A percentile compares a stretch with the other conserved stretches of the same genome.
Evolutionary conservation across 2,329 filamentous ascomycete genomes (phyloP).

Genomic region (Myriosclerotinia scirpicola): DNA sequence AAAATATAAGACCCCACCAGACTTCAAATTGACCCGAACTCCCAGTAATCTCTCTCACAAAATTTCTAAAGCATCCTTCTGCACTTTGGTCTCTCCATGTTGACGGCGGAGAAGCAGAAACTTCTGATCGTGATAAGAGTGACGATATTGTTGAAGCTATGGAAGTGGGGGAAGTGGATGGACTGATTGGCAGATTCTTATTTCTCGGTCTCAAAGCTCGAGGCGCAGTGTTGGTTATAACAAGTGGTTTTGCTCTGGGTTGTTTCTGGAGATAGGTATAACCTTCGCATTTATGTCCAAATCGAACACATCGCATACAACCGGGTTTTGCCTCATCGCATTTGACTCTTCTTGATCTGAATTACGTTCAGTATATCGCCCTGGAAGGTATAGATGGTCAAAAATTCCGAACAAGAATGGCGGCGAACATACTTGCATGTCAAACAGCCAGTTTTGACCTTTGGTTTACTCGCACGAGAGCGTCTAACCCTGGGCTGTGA

Average conservation of each 20-base stretch:
- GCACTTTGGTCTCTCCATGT: conserved; percentile 1
- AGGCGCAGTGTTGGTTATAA: conserved; percentile 11
- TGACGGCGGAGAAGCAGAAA: conserved; percentile 1
- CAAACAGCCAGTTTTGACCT: conserved; percentile 39
- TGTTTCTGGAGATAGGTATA: conserved; percentile 30
- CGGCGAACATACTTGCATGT: conserved; percentile 39
- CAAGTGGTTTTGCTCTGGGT: neutral
- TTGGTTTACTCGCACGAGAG: conserved; percentile 38
- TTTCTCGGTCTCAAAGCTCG: conserved; percentile 7
- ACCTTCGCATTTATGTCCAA: conserved; percentile 40
- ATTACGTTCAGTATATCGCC: conserved; percentile 5
- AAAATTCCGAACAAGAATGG: neutral
- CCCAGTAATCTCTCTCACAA: conserved; percentile 16
- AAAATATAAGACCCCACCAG: conserved; percentile 17
- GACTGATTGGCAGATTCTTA: conserved; percentile 17
- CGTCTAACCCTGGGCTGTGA: conserved; percentile 16
- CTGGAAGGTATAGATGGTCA: neutral
- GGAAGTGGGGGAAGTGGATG: conserved; percentile 6
- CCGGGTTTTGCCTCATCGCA: conserved; percentile 40
- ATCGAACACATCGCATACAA: conserved; percentile 38
- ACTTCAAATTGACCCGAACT: conserved; percentile 9
- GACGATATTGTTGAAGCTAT: conserved; percentile 16
- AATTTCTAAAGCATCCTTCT: conserved; percentile 17
- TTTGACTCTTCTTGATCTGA: conserved; percentile 39
- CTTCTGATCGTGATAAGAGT: conserved; percentile 1